Percentiles rank a stretch among this genome's conserved stretches.
Conservation (phyloP, 805 yeast species). For the Kodamaea restingae region DNA sequence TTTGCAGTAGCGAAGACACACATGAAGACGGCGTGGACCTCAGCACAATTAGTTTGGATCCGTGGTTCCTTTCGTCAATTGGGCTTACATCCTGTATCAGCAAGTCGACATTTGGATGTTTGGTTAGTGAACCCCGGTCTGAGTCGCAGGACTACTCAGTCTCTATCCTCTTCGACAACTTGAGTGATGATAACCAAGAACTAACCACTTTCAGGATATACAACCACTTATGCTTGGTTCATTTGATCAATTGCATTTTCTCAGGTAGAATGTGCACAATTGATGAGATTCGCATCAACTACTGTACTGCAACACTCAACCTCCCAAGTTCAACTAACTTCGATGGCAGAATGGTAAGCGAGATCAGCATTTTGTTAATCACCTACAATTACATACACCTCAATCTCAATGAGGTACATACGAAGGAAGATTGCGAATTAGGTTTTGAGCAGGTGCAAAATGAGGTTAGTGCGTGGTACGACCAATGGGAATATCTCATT, state of each 20-base stretch:
- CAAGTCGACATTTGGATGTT: conserved; percentile 43
- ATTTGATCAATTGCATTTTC: conserved; percentile 60
- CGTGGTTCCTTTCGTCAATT: conserved; percentile 64
- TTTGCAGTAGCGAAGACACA: conserved; percentile 10
- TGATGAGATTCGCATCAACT: conserved; percentile 55
- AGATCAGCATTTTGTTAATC: conserved; percentile 56
- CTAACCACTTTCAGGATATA: conserved; percentile 60
- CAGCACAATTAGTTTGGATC: conserved; percentile 47
- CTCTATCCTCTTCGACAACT: conserved; percentile 29
- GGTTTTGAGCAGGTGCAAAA: conserved; percentile 34
- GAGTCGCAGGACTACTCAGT: conserved; percentile 4
- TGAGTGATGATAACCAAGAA: conserved; percentile 44
- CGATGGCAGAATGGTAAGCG: conserved; percentile 81
- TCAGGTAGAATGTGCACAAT: conserved; percentile 63
- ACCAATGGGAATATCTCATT: conserved; percentile 65
- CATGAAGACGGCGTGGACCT: conserved; percentile 7
- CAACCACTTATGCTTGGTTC: conserved; percentile 68
- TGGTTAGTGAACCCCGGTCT: conserved; percentile 16
- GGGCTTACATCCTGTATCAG: conserved; percentile 63
- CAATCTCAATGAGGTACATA: conserved; percentile 9
- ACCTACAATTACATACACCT: conserved; percentile 55
- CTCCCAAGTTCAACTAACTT: conserved; percentile 64
- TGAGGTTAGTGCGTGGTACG: conserved; percentile 58
- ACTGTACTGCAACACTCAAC: conserved; percentile 55
- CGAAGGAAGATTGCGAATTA: conserved; percentile 3